Conservation (phyloP, 352 stramenopile genomes). For the Phytopythium mirpurense region DNA sequence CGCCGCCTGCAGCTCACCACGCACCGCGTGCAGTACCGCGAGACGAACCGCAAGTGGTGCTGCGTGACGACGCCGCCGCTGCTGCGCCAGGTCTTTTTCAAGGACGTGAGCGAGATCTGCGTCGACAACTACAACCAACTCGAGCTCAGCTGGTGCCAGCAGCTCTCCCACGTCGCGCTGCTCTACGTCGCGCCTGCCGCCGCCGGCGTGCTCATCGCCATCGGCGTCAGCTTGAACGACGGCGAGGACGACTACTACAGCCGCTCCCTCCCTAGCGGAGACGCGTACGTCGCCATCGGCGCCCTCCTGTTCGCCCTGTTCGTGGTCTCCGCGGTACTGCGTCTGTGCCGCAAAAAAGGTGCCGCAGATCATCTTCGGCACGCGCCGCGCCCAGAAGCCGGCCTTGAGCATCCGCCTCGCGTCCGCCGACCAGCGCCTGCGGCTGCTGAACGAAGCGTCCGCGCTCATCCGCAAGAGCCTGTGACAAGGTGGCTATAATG, state of each 20-base stretch:
- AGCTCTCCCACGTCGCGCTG: neutral
- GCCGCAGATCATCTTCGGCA: slow-evolving; percentile 11
- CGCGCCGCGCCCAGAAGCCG: slow-evolving; percentile 9
- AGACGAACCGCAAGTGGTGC: slow-evolving; percentile 3
- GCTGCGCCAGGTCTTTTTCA: slow-evolving; percentile 10
- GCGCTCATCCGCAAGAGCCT: slow-evolving; percentile 4
- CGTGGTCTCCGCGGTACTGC: neutral
- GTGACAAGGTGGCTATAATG: too few species aligned
- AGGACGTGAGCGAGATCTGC: slow-evolving; percentile 9
- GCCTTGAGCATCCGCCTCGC: slow-evolving; percentile 11
- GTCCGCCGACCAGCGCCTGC: neutral
- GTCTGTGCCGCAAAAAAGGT: slow-evolving; percentile 3
- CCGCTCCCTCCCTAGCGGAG: too few species aligned
- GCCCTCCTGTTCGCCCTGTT: slow-evolving; percentile 1
- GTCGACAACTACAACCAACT: slow-evolving; percentile 3
- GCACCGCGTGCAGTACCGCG: slow-evolving; percentile 6
- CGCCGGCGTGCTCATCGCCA: neutral
- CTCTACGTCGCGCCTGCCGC: neutral
- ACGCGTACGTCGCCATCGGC: neutral
- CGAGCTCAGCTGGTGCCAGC: neutral
- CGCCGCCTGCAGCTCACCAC: slow-evolving; percentile 13
- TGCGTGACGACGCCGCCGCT: neutral
- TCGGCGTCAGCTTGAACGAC: too few species aligned
- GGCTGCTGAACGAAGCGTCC: slow-evolving; percentile 6
- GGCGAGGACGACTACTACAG: too few species aligned